A percentile compares a stretch with the other conserved stretches of the same genome.
Evolutionary conservation across 2,329 filamentous ascomycete species (phyloP).

Genomic region (Sarocladium oryzae): DNA sequence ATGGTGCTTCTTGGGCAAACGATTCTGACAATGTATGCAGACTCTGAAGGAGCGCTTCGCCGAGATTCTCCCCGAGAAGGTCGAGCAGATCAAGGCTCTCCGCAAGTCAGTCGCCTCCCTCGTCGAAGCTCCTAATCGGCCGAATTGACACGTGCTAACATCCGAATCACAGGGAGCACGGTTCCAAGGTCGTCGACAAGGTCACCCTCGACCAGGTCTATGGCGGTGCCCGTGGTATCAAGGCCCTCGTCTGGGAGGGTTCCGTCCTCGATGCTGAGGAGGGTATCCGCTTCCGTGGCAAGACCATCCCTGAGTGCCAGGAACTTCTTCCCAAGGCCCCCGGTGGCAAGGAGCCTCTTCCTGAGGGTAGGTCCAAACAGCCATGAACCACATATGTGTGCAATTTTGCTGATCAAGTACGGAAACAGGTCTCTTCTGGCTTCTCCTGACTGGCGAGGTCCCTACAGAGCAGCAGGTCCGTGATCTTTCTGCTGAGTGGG

Average conservation of each 20-base stretch:
- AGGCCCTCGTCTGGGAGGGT: slow-evolving; percentile 97
- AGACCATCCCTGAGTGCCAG: slow-evolving; percentile 99
- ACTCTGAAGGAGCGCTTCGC: slow-evolving; percentile 98
- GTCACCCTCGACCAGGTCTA: slow-evolving; percentile 99
- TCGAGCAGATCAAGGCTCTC: slow-evolving; percentile 98
- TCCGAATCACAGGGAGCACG: slow-evolving; percentile 64
- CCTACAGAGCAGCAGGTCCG: slow-evolving; percentile 97
- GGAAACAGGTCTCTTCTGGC: slow-evolving; percentile 86
- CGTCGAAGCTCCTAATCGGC: slow-evolving; percentile 11
- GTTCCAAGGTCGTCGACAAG: slow-evolving; percentile 92
- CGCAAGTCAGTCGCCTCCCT: slow-evolving; percentile 69
- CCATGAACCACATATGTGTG: background rate
- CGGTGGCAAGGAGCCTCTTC: slow-evolving; percentile 92
- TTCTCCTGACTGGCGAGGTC: slow-evolving; percentile 95
- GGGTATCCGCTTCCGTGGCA: slow-evolving; percentile 98
- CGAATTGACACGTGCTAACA: slow-evolving; percentile 11
- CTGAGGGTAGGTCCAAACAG: slow-evolving; percentile 59
- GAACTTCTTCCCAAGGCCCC: slow-evolving; percentile 94
- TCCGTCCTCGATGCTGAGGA: slow-evolving; percentile 98
- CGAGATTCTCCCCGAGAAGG: slow-evolving; percentile 89
- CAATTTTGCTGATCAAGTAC: background rate
- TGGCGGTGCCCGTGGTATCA: slow-evolving; percentile 97
- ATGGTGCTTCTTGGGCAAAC: background rate
- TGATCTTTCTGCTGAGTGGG: slow-evolving; percentile 97
- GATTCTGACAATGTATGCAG: slow-evolving; percentile 39